Evolutionary conservation across 2,329 filamentous ascomycete species (phyloP).

Genomic region (Podosphaera xanthii): DNA sequence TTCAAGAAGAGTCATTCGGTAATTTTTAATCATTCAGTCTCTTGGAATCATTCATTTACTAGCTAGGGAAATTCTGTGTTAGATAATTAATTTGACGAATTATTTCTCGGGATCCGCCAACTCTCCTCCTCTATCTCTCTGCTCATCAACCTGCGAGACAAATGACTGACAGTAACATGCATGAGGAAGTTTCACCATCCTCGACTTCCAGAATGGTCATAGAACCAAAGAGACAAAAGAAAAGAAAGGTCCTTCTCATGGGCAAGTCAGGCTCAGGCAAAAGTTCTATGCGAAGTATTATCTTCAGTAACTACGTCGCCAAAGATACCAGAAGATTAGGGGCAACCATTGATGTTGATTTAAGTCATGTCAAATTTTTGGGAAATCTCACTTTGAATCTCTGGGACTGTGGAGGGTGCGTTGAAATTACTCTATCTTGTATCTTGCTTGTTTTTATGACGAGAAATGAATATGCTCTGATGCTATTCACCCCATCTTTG

Average conservation of each 20-base stretch:
- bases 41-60: too few relatives aligned
- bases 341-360: conserved; percentile 93
- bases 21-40: too few relatives aligned
- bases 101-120: too few relatives aligned
- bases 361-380: conserved; percentile 96
- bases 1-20: too few relatives aligned
- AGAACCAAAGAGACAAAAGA: conserved; percentile 36
- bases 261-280: conserved; percentile 95
- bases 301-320: conserved; percentile 97
- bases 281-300: conserved; percentile 94
- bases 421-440: conserved; percentile 1
- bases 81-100: too few relatives aligned
- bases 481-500: too few relatives aligned
- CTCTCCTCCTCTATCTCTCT: too few relatives aligned
- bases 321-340: conserved; percentile 82
- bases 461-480: too few relatives aligned
- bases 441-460: background rate
- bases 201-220: background rate
- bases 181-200: too few relatives aligned
- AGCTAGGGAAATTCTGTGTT: too few relatives aligned
- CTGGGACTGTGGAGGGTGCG: conserved; percentile 87
- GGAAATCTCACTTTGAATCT: conserved; percentile 92
- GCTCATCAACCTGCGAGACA: too few relatives aligned
- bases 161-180: too few relatives aligned
- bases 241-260: conserved; percentile 75